phyloP scores from a whole-genome alignment of 2,329 filamentous ascomycete species.

The Phaeomoniella chlamydospora region DNA sequence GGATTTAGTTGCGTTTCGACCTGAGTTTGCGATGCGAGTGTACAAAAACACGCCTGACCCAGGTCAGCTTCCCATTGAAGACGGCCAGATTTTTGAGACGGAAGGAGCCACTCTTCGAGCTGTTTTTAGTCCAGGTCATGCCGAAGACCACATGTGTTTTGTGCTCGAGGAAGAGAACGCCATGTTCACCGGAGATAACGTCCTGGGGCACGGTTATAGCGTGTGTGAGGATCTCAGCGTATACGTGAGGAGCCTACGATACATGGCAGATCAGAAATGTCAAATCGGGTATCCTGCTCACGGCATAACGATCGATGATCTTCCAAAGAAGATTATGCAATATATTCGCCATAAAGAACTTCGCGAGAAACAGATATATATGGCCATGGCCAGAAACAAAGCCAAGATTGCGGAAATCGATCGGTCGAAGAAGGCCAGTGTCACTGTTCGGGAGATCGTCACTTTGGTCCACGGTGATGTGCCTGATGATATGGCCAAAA shows the following conservation, averaged over 20 bases:
- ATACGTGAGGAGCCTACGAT: constrained; percentile 20
- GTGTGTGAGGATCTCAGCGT: constrained; percentile 23
- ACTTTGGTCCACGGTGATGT: constrained; percentile 24
- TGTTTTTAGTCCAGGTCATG: constrained; percentile 49
- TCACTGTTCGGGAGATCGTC: constrained; percentile 29
- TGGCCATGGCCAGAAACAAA: constrained; percentile 15
- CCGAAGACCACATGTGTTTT: constrained; percentile 63
- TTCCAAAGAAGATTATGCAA: constrained; percentile 21
- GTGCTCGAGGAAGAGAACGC: constrained; percentile 56
- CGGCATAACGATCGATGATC: constrained; percentile 22
- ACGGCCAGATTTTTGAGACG: constrained; percentile 22
- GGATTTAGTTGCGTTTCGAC: constrained; percentile 19
- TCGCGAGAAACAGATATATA: constrained; percentile 25
- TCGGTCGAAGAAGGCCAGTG: constrained; percentile 15
- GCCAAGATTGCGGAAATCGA: not conserved
- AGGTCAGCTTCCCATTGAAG: constrained; percentile 17
- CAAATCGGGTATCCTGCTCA: constrained; percentile 30
- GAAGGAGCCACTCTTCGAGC: constrained; percentile 25
- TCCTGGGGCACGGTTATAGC: constrained; percentile 45
- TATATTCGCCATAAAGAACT: constrained; percentile 23
- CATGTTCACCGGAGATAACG: constrained; percentile 70
- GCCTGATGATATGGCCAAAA: constrained; percentile 17
- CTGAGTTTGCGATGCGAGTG: constrained; percentile 13
- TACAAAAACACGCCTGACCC: constrained; percentile 22
- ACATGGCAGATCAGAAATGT: constrained; percentile 21